Percentiles rank a stretch among this genome's conserved stretches.
Conservation (phyloP, 768 basidiomycete species). For the Suillus bovinus region DNA sequence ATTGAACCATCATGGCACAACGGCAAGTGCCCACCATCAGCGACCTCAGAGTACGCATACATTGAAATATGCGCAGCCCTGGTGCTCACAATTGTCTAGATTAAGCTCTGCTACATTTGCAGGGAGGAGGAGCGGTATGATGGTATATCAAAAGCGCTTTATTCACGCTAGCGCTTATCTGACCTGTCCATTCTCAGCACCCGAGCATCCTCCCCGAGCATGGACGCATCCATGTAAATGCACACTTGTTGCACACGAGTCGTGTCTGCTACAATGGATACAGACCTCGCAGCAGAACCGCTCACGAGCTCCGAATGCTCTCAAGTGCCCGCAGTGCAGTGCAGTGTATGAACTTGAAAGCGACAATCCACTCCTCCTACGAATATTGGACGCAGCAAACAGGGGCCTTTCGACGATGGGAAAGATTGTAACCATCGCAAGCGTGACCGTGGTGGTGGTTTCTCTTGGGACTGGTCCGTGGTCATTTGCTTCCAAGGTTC, state of each 20-base stretch:
- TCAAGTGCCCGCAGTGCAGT: constrained; percentile 81
- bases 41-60: constrained; percentile 32
- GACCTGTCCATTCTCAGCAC: constrained; percentile 30
- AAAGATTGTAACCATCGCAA: constrained; percentile 49
- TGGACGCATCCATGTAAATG: constrained; percentile 86
- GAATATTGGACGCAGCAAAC: constrained; percentile 53
- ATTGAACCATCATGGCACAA: constrained; percentile 23
- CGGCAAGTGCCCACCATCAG: constrained; percentile 33
- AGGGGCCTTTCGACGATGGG: constrained; percentile 50
- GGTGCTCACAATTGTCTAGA: constrained; percentile 29
- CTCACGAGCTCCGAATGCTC: constrained; percentile 56
- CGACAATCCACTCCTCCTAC: constrained; percentile 53
- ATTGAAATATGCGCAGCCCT: constrained; percentile 9
- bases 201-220: constrained; percentile 47
- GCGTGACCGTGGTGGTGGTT: constrained; percentile 49
- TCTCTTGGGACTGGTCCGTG: constrained; percentile 63
- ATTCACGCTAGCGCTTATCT: constrained; percentile 2
- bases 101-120: constrained; percentile 83
- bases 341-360: constrained; percentile 67
- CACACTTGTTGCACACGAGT: constrained; percentile 78
- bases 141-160: constrained; percentile 22
- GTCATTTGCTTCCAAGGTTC: constrained; percentile 20
- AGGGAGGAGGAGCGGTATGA: constrained; percentile 67
- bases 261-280: constrained; percentile 81
- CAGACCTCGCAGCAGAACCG: constrained; percentile 62